Base-by-base conservation (phyloP, 495 filamentous ascomycete genomes). In the Neurospora sp. region DNA sequence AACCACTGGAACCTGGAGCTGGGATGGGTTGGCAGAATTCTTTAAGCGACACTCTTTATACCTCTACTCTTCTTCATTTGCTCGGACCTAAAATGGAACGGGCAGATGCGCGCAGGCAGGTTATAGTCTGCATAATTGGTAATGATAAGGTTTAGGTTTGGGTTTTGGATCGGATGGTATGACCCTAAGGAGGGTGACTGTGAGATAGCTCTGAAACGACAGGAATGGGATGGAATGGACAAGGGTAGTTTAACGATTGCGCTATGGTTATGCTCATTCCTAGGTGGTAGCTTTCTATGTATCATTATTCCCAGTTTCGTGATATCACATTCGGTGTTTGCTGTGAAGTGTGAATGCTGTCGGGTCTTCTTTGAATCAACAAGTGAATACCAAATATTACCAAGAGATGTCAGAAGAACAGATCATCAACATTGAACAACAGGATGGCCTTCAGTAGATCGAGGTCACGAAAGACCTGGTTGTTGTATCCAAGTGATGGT, bases 41-140 rank as follows among this genome's bases (percentile, higher is more conserved):
- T 35, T 65, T 35, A 18, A 65, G 53, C 53, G 53, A 65, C 53
- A 65, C 53, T 65, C 27, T 65, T 35, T 65, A 65, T 65, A 18
- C 53, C 27, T 65, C 7, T 65, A 65, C 53, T 65, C 27, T 35
- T 65, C 53, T 65, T 61, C 9, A 8, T 61, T 6, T 61, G 27
- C 5, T 3, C 5, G 27, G 2, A 1, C 20, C 47, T 59, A 0
- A 59, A 2, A 27, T 7, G 47, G 47, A 22, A 27, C 47, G 27
- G 27, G 5, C 5, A 61, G 27, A 35, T 6, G 12, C 53, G 20
- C 53, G 53, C 53, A 61, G 53, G 27, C 53, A 35, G 27, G 53
- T 65, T 65, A 65, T 65, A 65, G 53, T 65, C 53, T 65, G 53
- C 53, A 65, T 65, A 65, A 65, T 65, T 65, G 53, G 53, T 65